These are phyloP conservation scores for Neurospora sp. DNA, from an alignment of 495 filamentous ascomycete genomes.

Conservation along the genomic window DNA sequence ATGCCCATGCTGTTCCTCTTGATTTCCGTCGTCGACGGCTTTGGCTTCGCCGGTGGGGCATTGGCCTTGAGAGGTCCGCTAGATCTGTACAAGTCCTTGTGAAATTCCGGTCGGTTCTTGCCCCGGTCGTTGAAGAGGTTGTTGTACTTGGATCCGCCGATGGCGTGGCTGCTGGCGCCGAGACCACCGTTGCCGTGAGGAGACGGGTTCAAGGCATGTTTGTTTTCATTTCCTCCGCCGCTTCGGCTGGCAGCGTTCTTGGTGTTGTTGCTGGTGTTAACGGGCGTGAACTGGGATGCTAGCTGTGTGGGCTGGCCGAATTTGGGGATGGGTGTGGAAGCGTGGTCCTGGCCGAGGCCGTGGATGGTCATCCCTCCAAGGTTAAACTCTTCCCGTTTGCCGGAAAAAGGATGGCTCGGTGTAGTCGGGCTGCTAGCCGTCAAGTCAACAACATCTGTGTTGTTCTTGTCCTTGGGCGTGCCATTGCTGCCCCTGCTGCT, in stretches of 20 bases:
- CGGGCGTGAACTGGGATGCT: constrained; percentile 8
- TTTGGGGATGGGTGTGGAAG: constrained; percentile 14
- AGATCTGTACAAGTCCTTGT: constrained; percentile 29
- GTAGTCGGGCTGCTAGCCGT: constrained; percentile 13
- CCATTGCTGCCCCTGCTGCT: not conserved
- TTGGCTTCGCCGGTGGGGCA: constrained; percentile 25
- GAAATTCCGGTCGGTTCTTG: constrained; percentile 36
- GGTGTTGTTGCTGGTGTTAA: constrained; percentile 10
- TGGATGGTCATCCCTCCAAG: constrained; percentile 3
- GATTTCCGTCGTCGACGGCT: constrained; percentile 14
- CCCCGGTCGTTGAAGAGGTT: constrained; percentile 30
- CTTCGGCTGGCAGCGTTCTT: not conserved
- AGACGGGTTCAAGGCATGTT: not conserved
- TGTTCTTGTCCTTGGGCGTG: constrained; percentile 12
- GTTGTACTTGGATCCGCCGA: constrained; percentile 5
- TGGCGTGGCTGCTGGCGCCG: not conserved
- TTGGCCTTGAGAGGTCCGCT: constrained; percentile 3
- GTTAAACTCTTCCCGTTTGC: not conserved
- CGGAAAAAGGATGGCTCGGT: not conserved
- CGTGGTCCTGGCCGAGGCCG: constrained; percentile 8
- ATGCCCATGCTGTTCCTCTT: constrained; percentile 20
- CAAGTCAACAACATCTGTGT: constrained; percentile 14
- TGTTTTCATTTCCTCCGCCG: not conserved
- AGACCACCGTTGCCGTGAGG: not conserved
- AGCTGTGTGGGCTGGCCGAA: constrained; percentile 25